Percentiles rank a stretch among this genome's conserved stretches.
These are phyloP conservation scores for Neopestalotiopsis rosae DNA, from an alignment of 2,329 filamentous ascomycete genomes.

Conservation along the genomic window DNA sequence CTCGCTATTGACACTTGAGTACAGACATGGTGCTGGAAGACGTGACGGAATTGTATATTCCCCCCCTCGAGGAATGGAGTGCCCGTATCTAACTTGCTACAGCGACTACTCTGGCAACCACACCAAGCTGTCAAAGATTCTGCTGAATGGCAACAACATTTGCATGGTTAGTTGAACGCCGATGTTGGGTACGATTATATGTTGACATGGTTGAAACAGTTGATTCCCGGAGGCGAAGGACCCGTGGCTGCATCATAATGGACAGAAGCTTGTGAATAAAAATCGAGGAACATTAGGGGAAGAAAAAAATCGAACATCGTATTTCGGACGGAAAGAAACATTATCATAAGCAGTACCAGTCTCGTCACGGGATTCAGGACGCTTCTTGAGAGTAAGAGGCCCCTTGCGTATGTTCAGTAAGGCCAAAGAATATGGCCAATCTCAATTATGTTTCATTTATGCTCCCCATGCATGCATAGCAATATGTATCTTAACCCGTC, in stretches of 20 bases:
- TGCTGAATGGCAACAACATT: conserved; percentile 97
- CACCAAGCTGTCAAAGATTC: conserved; percentile 89
- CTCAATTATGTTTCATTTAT: conserved; percentile 13
- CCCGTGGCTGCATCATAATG: conserved; percentile 49
- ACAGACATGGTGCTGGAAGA: conserved; percentile 98
- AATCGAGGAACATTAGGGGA: neutral
- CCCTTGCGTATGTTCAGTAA: neutral
- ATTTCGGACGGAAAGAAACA: neutral
- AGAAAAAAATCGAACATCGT: neutral
- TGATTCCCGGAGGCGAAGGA: conserved; percentile 80
- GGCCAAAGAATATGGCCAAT: neutral
- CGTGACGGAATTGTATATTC: conserved; percentile 85
- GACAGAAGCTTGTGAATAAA: neutral
- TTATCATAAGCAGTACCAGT: neutral
- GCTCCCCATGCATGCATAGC: conserved; percentile 5
- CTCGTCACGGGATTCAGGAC: neutral
- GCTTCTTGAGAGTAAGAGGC: neutral
- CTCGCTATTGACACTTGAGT: neutral
- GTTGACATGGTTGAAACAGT: conserved; percentile 46
- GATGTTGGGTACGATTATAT: neutral
- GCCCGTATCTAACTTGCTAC: conserved; percentile 26
- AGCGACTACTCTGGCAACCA: conserved; percentile 92
- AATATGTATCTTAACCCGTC: neutral
- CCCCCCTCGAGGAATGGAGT: neutral
- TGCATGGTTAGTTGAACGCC: conserved; percentile 79